Evolutionary conservation across 768 basidiomycete genomes (phyloP), one percentile per base, ranked within the genome.

Genomic region (Xerocomellus dryophilus): DNA sequence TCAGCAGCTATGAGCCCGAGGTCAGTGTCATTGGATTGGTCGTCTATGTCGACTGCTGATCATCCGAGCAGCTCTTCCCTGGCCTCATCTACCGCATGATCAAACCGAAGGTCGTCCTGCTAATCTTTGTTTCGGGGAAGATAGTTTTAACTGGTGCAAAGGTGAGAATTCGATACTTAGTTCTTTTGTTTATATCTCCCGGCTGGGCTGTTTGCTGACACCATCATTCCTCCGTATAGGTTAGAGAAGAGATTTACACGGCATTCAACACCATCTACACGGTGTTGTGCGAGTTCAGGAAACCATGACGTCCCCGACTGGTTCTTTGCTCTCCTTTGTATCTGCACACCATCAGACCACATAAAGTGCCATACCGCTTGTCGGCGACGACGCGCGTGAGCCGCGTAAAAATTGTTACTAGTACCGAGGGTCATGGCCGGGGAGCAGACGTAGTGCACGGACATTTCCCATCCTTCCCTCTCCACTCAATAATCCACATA

Each of bases 201-300:
- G 5, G 11, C 7, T 18, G 0, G 32, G 29, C 11, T 63, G 65
- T 74, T 71, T 72, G 75, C 78, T 81, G 71, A 85, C 75, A 63
- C 69, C 64, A 45, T 59, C 69, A 2, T 29, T 10, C 10, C 9
- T 2, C 10, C 29, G 14, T 17, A 32, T 72, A 96, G 93, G 89
- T 98, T 74, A 82, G 97, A 74, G 95, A 98, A 77, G 96, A 99
- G 81, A 98, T 98, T 61, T 98, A 99, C 71, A 93, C 93, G 34
- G 97, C 97, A 23, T 99, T 99, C 86, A 98, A 98, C 77, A 93
- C 93, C 54, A 99, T 99, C 54, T 99, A 99, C 74, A 96, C 96
- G 55, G 96, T 98, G 78, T 73, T 99, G 60, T 90, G 88, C 79
- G 93, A 95, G 69, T 95, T 92, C 80, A 82, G 90, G 72, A 95